Percentiles rank a stretch among this genome's conserved stretches.
Conservation (phyloP, 257 asterid species). For the Solanum infundibuliforme region DNA sequence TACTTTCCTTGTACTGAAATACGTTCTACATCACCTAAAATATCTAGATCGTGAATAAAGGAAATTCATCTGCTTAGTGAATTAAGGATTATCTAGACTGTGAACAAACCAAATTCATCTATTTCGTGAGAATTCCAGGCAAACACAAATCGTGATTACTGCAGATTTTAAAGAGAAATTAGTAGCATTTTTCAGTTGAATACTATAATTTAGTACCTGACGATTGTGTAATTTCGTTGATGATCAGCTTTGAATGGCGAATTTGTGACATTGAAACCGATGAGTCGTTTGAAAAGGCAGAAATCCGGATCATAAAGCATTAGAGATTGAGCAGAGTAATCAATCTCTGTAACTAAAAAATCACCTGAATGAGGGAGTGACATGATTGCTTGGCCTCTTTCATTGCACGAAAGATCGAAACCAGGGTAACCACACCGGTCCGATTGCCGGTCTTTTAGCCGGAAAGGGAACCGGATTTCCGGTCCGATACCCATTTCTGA, state of each 20-base stretch:
- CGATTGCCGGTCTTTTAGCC: conserved; percentile 24
- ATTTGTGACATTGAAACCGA: conserved; percentile 26
- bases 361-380: conserved; percentile 60
- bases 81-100: neutral
- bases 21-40: neutral
- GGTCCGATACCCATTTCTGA: conserved; percentile 21
- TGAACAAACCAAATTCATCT: neutral
- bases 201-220: conserved; percentile 24
- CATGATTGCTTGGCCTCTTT: conserved; percentile 34
- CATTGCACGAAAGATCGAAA: conserved; percentile 60
- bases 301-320: conserved; percentile 43
- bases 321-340: conserved; percentile 36
- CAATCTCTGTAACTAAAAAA: conserved; percentile 48
- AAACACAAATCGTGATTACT: neutral
- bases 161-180: no score
- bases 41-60: neutral
- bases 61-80: no score
- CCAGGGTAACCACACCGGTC: conserved; percentile 55
- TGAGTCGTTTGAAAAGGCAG: conserved; percentile 50
- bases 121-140: neutral
- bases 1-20: neutral
- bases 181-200: neutral
- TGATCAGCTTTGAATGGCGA: conserved; percentile 30
- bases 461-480: conserved; percentile 62
- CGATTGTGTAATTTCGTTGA: conserved; percentile 19